Percentiles rank a stretch among this genome's conserved stretches.
These are phyloP conservation scores for Phytophthora pinifolia DNA, from an alignment of 352 stramenopile genomes.

Conservation along the genomic window DNA sequence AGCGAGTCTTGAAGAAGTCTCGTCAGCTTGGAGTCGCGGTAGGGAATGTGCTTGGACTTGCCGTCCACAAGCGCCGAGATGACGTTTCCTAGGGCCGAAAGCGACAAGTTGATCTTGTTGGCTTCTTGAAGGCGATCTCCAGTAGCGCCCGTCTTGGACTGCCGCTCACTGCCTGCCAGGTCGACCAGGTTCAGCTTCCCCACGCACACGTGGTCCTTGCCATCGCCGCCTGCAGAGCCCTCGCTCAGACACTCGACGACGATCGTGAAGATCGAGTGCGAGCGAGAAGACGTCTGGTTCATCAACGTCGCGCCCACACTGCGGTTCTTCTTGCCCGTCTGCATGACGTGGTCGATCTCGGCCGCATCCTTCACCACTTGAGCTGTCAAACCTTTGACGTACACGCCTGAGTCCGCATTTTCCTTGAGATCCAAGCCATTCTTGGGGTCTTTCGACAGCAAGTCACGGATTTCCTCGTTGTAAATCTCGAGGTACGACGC, in stretches of 20 bases:
- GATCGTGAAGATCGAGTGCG: constrained; percentile 89
- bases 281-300: constrained; percentile 89
- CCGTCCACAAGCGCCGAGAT: too few relatives aligned
- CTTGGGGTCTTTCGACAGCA: constrained; percentile 81
- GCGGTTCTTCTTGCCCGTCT: constrained; percentile 92
- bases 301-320: constrained; percentile 93
- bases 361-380: constrained; percentile 80
- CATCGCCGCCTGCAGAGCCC: constrained; percentile 39
- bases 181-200: constrained; percentile 95
- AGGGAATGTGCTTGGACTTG: constrained; percentile 39
- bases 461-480: constrained; percentile 40
- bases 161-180: constrained; percentile 56
- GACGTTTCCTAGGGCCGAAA: too few relatives aligned
- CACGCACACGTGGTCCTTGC: constrained; percentile 91
- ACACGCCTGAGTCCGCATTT: constrained; percentile 85
- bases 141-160: constrained; percentile 50
- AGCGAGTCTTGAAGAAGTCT: constrained; percentile 63
- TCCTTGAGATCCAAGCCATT: constrained; percentile 85
- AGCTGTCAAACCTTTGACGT: constrained; percentile 79
- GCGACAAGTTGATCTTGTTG: constrained; percentile 2
- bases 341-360: constrained; percentile 89
- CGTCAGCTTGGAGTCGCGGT: constrained; percentile 68
- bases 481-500: too few relatives aligned
- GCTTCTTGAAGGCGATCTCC: constrained; percentile 6
- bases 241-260: constrained; percentile 89